Conservation (phyloP, 768 basidiomycete genomes). For the Daedaleopsis sinensis region DNA sequence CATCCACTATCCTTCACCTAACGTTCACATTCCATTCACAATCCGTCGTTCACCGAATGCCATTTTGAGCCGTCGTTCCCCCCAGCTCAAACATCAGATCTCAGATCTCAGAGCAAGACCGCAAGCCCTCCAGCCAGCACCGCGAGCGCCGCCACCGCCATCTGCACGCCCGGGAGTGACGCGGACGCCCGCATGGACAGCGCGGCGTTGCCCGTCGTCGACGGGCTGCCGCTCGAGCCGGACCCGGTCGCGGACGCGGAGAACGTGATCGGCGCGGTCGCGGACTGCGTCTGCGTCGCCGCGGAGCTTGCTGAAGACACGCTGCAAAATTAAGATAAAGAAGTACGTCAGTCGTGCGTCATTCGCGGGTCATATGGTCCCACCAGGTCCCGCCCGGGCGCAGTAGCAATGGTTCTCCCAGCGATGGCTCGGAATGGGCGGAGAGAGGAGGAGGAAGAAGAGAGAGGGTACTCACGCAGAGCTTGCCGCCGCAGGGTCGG, state of each 20-base stretch:
- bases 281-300: conserved; percentile 38
- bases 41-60: background rate
- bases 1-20: no score
- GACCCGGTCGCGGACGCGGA: conserved; percentile 21
- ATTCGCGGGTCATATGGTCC: no score
- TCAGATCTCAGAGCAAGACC: background rate
- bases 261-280: conserved; percentile 45
- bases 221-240: background rate
- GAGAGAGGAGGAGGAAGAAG: background rate
- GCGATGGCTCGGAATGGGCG: background rate
- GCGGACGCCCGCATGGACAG: no score
- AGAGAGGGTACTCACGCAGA: conserved; percentile 49
- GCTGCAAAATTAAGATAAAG: conserved; percentile 22
- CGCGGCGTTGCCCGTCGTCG: background rate
- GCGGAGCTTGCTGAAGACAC: conserved; percentile 52
- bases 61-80: background rate
- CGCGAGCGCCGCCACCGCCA: background rate
- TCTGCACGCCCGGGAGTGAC: background rate
- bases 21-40: no score
- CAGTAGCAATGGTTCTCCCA: no score
- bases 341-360: background rate
- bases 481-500: conserved; percentile 46
- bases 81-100: no score
- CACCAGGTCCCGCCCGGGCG: no score
- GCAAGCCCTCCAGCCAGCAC: background rate